These are phyloP conservation scores for Metarhizium anisopliae DNA, from an alignment of 2,329 filamentous ascomycete species.

Conservation along the genomic window DNA sequence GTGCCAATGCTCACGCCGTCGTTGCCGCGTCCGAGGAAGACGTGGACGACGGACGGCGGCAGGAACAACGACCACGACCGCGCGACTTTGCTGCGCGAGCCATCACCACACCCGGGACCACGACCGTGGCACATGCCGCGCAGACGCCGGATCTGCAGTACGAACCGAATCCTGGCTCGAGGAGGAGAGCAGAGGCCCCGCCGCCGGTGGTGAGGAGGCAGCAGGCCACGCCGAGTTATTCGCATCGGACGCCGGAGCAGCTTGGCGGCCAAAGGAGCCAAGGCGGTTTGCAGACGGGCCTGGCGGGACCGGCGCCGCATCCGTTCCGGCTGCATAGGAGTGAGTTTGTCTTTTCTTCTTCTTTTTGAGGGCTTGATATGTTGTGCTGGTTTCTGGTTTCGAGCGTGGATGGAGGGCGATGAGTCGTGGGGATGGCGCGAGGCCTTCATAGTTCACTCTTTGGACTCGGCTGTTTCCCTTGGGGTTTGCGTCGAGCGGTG, in stretches of 20 bases:
- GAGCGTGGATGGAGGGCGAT: not conserved
- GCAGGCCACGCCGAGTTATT: constrained; percentile 8
- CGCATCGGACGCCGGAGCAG: constrained; percentile 12
- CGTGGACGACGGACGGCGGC: not conserved
- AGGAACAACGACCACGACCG: not conserved
- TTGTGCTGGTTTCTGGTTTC: not conserved
- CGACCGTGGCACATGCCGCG: not conserved
- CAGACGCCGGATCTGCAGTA: constrained; percentile 2
- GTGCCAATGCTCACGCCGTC: not conserved
- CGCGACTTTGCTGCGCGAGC: not conserved
- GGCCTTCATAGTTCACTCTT: too few relatives aligned
- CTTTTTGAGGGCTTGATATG: not conserved
- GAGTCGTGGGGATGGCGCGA: too few relatives aligned
- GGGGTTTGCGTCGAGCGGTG: too few relatives aligned
- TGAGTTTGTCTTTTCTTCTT: constrained; percentile 15
- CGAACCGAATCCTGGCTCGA: not conserved
- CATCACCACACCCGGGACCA: not conserved
- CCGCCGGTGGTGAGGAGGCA: constrained; percentile 3
- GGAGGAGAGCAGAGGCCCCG: not conserved
- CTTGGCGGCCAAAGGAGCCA: not conserved
- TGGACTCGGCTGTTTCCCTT: too few relatives aligned
- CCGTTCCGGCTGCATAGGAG: constrained; percentile 28
- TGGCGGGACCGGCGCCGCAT: constrained; percentile 21
- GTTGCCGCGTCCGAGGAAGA: not conserved
- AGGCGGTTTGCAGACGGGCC: constrained; percentile 7